Base-by-base conservation (phyloP, 2,329 filamentous ascomycete genomes). In the Apiospora marii region DNA sequence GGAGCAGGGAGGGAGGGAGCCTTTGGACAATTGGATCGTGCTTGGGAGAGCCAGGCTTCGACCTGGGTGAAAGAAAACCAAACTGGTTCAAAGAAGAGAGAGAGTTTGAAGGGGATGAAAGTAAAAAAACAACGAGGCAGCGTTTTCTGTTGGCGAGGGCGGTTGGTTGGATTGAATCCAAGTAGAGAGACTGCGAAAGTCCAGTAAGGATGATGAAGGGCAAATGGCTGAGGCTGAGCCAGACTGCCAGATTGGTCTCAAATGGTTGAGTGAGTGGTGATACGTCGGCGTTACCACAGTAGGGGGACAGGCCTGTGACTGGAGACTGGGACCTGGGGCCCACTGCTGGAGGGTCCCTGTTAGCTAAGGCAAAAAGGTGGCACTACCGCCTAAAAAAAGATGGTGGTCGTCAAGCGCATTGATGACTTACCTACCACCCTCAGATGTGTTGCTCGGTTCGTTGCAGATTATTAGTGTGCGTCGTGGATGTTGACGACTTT, bases 251-350 rank as follows among this genome's bases (percentile, higher is more conserved):
- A 24, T 24, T 61, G 53, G 19, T 34, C 58, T 37, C 58, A 64
- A 41, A 41, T 19, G 30, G 58, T 64, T 64, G 58, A 34, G 58
- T 64, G 58, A 41, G 58, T 41, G 58, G 58, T 64, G 58, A 64
- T 64, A 64, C 58, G 58, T 64, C 58, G 58, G 58, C 58, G 34
- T 64, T 64, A 64, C 58, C 58, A 37, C 53, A 64, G 30, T 64
- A 64, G 53, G 51, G 44, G 51, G 51, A 58, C 24, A 14, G 51
- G 30, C 51, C 27, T 48, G 46, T 22, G 16, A 48, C 46, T 19
- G 46, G 16, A 14, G 16, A 22, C 46, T 48, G 46, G 19, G 37
- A 7, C 37, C 37, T 41, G 37, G 37, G 37, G 37, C 37, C 37
- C 46, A 49, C 48, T 51, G 48, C 53, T 49, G 49, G 58, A 37